Percentiles rank a stretch among this genome's conserved stretches.
Conservation (phyloP, 2,329 filamentous ascomycete species). For the Triangularia verruculosa region DNA sequence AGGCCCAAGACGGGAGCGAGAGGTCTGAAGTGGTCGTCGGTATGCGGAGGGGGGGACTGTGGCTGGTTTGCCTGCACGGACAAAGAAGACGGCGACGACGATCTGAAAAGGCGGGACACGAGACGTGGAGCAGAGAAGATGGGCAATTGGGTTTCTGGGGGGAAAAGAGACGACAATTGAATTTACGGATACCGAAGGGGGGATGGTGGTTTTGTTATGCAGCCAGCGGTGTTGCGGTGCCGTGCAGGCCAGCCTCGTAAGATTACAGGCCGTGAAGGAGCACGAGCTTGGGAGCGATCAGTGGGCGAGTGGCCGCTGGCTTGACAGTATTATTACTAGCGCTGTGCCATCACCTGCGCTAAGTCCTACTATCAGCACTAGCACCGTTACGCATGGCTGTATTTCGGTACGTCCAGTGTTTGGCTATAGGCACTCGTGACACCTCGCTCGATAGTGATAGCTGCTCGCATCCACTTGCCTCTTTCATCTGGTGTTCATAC, state of each 20-base stretch:
- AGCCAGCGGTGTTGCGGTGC: background rate
- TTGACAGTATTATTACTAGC: background rate
- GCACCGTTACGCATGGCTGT: background rate
- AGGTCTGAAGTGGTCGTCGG: background rate
- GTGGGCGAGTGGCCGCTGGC: background rate
- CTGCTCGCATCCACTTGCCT: background rate
- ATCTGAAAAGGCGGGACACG: background rate
- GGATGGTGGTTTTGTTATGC: conserved; percentile 12
- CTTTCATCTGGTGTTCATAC: background rate
- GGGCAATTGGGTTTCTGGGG: conserved; percentile 5
- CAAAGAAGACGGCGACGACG: conserved; percentile 1
- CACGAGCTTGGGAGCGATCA: background rate
- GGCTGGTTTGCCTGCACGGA: conserved; percentile 7
- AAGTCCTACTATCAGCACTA: background rate
- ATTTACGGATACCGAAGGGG: conserved; percentile 5
- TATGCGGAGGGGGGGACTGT: background rate
- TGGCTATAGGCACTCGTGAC: too few relatives aligned
- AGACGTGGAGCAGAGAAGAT: background rate
- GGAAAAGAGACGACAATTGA: conserved; percentile 1
- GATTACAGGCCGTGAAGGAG: conserved; percentile 7
- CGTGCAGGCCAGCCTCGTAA: conserved; percentile 3
- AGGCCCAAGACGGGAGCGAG: too few relatives aligned
- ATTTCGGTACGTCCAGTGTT: background rate
- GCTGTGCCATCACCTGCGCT: background rate
- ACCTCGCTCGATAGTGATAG: background rate